These are phyloP conservation scores for Cornus suecica DNA, from an alignment of 148 eudicot genomes.

Conservation along the genomic window DNA sequence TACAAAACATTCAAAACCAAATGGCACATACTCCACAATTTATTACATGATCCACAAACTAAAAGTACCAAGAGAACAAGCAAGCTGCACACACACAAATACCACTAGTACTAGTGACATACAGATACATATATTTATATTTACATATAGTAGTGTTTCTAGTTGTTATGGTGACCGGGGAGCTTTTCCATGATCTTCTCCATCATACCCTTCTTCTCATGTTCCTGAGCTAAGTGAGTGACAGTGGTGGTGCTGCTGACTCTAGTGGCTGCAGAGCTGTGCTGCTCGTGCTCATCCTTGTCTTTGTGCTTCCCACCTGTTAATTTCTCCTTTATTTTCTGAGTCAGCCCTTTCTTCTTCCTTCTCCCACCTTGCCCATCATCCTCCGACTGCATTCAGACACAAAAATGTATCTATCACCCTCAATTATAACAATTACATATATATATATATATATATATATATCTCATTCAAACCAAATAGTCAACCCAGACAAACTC, in stretches of 20 bases:
- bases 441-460: neutral
- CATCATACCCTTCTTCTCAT: conserved; percentile 62
- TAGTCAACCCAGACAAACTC: too few relatives aligned
- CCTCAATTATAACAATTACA: too few relatives aligned
- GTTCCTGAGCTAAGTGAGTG: conserved; percentile 18
- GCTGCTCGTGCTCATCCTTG: conserved; percentile 16
- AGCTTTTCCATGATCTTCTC: conserved; percentile 71
- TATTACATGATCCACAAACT: neutral
- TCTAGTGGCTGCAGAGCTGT: conserved; percentile 12
- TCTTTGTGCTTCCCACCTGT: conserved; percentile 39
- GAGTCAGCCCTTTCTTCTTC: conserved; percentile 62
- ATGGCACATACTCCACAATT: too few relatives aligned
- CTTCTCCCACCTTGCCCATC: conserved; percentile 48
- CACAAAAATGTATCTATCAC: too few relatives aligned
- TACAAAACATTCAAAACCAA: too few relatives aligned
- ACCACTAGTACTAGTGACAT: too few relatives aligned
- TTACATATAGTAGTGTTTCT: neutral
- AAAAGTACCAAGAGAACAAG: too few relatives aligned
- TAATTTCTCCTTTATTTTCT: conserved; percentile 66
- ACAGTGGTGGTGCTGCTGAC: conserved; percentile 22
- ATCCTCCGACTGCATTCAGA: conserved; percentile 42
- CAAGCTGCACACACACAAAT: neutral
- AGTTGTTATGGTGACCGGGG: conserved; percentile 41
- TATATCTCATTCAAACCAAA: too few relatives aligned
- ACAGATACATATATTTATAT: too few relatives aligned